Percentiles rank a stretch among this genome's conserved stretches.
Conservation (phyloP, 208 protist species). For the Crithidia bombi region DNA sequence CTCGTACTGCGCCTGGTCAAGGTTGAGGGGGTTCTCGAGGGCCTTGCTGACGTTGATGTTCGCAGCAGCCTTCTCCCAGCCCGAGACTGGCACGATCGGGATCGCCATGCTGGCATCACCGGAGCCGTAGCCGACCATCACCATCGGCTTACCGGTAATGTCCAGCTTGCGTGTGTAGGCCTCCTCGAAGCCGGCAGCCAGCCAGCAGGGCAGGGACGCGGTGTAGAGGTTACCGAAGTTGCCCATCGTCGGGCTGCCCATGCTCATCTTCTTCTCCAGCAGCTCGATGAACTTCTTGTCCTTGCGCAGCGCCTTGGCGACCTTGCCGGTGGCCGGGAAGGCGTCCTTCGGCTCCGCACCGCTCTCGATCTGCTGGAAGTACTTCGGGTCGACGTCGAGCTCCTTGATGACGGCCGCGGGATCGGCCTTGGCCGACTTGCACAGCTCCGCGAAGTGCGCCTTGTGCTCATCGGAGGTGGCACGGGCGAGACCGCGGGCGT, state of each 20-base stretch:
- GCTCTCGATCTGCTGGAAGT: conserved; percentile 82
- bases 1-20: conserved; percentile 86
- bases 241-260: conserved; percentile 83
- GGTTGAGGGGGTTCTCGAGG: conserved; percentile 74
- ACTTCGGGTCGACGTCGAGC: conserved; percentile 66
- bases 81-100: conserved; percentile 81
- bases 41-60: conserved; percentile 80
- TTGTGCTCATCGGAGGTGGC: conserved; percentile 73
- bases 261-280: conserved; percentile 86
- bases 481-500: conserved; percentile 81
- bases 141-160: conserved; percentile 86
- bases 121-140: conserved; percentile 90
- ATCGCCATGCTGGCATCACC: conserved; percentile 89
- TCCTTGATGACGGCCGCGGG: conserved; percentile 58
- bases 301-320: conserved; percentile 82
- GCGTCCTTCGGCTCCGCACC: conserved; percentile 75
- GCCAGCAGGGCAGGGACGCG: conserved; percentile 89
- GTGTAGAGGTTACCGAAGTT: conserved; percentile 94
- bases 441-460: conserved; percentile 68
- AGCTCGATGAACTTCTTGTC: conserved; percentile 82
- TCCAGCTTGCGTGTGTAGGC: conserved; percentile 80
- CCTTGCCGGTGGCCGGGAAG: conserved; percentile 74
- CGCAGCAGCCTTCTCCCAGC: conserved; percentile 80
- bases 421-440: conserved; percentile 61
- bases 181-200: conserved; percentile 89